phyloP scores from a whole-genome alignment of 2,329 filamentous ascomycete species.

The Alternaria metachromatica region DNA sequence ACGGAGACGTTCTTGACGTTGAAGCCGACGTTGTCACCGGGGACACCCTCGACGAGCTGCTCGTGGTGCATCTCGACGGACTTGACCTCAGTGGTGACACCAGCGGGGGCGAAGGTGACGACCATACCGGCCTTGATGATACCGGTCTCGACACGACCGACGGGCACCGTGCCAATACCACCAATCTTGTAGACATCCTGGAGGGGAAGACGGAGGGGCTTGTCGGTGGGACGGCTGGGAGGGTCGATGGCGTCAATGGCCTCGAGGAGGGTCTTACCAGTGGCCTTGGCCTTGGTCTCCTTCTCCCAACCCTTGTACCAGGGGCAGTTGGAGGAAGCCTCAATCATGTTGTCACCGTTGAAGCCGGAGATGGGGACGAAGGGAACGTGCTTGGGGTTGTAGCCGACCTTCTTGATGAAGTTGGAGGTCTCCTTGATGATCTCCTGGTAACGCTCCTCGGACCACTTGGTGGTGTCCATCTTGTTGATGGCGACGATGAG shows the following conservation, averaged over 20 bases:
- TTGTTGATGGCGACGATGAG: slow-evolving; percentile 99
- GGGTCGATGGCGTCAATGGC: slow-evolving; percentile 96
- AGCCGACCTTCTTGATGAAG: slow-evolving; percentile 99
- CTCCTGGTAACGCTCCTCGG: slow-evolving; percentile 93
- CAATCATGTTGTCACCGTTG: slow-evolving; percentile 99
- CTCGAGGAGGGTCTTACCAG: slow-evolving; percentile 98
- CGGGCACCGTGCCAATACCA: slow-evolving; percentile 99
- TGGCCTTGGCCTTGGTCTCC: slow-evolving; percentile 89
- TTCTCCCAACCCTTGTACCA: slow-evolving; percentile 99
- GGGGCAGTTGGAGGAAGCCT: slow-evolving; percentile 87
- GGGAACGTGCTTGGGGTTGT: slow-evolving; percentile 98
- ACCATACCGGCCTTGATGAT: slow-evolving; percentile 87
- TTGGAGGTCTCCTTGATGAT: slow-evolving; percentile 99
- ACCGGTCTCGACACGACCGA: slow-evolving; percentile 99
- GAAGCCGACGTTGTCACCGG: slow-evolving; percentile 99
- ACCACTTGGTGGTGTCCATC: slow-evolving; percentile 99
- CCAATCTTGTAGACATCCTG: slow-evolving; percentile 99
- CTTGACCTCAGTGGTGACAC: slow-evolving; percentile 99
- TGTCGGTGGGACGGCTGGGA: slow-evolving; percentile 92
- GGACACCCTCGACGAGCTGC: slow-evolving; percentile 92
- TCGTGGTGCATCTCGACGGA: slow-evolving; percentile 99
- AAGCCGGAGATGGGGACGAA: slow-evolving; percentile 99
- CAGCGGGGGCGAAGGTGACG: slow-evolving; percentile 97
- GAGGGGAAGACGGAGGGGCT: slow-evolving; percentile 99
- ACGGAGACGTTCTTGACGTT: slow-evolving; percentile 99